Percentiles rank a stretch among this genome's conserved stretches.
Conservation (phyloP, 805 yeast genomes). For the Lipomyces starkeyi region DNA sequence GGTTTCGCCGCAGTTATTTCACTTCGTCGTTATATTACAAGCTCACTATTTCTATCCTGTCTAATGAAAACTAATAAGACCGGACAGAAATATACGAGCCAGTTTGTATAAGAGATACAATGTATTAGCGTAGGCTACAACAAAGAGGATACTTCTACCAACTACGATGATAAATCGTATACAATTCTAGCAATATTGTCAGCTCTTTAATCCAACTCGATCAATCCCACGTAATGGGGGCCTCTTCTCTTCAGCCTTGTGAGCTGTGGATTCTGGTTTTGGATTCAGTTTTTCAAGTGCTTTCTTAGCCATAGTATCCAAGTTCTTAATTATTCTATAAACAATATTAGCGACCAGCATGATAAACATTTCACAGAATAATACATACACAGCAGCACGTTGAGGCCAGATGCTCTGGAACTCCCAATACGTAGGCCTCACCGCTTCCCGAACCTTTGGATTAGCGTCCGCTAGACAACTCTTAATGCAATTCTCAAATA, state of each 20-base stretch:
- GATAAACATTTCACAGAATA: neutral
- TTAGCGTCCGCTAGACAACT: constrained; percentile 80
- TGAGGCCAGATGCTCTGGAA: constrained; percentile 61
- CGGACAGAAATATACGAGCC: neutral
- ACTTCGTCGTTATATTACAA: neutral
- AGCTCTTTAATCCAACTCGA: neutral
- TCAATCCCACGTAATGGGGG: neutral
- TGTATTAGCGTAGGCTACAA: neutral
- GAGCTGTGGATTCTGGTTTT: constrained; percentile 26
- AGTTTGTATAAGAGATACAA: neutral
- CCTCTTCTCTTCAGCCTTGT: neutral
- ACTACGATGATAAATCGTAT: neutral
- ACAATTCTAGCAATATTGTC: neutral
- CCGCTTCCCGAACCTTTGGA: constrained; percentile 76
- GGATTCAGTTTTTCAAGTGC: constrained; percentile 70
- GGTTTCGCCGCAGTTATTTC: neutral
- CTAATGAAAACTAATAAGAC: too few species aligned
- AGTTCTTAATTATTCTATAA: constrained; percentile 44
- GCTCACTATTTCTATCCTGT: too few species aligned
- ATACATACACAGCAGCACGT: constrained; percentile 50
- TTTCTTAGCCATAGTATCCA: constrained; percentile 57
- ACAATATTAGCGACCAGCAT: constrained; percentile 1
- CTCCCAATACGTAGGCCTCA: constrained; percentile 77
- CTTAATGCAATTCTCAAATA: constrained; percentile 56
- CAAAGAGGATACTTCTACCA: neutral